Base-by-base conservation (phyloP, 139 green algal genomes). In the Chlamydomonas sphaeroides region DNA sequence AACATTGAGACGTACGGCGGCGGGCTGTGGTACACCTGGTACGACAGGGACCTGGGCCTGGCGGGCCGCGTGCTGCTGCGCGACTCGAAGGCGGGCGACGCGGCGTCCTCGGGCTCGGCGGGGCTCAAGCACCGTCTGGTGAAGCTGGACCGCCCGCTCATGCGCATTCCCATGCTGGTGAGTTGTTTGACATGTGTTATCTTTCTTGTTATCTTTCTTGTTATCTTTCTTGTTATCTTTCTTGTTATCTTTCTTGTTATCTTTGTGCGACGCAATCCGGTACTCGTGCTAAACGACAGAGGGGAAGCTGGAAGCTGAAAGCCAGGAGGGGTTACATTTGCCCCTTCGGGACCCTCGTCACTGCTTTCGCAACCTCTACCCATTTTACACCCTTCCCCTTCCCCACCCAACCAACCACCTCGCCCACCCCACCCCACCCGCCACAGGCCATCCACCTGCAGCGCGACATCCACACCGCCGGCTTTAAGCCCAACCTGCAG, bases 1-100 rank as follows among this genome's bases (percentile, higher is more conserved):
- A 97, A 96, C 66, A 88, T 97, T 42, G 95, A 99, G 90, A 94
- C 96, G 2, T 99, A 99, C 78, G 97, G 97, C 26, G 97, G 97
- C 20, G 96, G 97, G 23, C 89, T 99, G 53, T 99, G 96, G 96
- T 92, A 97, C 90, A 99, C 97, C 38, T 99, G 97, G 97, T 99
- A 98, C 88, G 97, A 99, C 87, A 90, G 97, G 0, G 97, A 99
- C 87, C 91, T 99, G 49, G 91, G 89, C 5, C 88, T 99, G 26
- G 97, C 97, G 30, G 95, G 94, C 38, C 89, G 93, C 1, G 94
- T 97, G 81, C 86, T 98, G 57, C 73, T 98, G 30, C 78, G 88
- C 0, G 75, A n/a, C n/a, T n/a, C n/a, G n/a, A n/a, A 92, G 67
- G 83, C 63, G 0, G 74, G 1, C 14, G 28, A 14, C 42, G 25